Percentiles rank a stretch among this genome's conserved stretches.
These are phyloP conservation scores for Zygosaccharomyces siamensis DNA, from an alignment of 805 yeast genomes.

Conservation along the genomic window DNA sequence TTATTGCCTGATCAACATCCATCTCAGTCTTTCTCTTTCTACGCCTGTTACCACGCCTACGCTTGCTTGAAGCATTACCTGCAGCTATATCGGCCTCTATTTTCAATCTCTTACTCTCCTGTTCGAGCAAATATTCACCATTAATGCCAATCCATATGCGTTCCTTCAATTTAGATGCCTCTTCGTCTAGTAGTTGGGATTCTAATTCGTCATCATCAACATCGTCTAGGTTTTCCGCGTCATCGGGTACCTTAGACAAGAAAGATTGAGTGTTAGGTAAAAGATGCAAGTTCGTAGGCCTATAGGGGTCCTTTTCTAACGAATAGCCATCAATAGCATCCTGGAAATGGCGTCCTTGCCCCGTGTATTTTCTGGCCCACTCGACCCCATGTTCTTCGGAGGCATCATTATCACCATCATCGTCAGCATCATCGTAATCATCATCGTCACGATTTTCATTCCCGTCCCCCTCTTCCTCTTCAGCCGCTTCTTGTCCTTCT, in stretches of 20 bases:
- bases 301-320: conserved; percentile 40
- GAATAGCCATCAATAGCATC: conserved; percentile 34
- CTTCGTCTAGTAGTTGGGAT: conserved; percentile 54
- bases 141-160: conserved; percentile 87
- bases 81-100: conserved; percentile 81
- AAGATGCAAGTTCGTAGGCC: conserved; percentile 51
- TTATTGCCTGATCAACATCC: conserved; percentile 21
- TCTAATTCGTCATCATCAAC: conserved; percentile 81
- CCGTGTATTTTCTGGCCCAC: conserved; percentile 9
- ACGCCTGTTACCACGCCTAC: conserved; percentile 37
- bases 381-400: conserved; percentile 4
- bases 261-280: conserved; percentile 57
- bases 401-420: neutral
- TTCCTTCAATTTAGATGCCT: conserved; percentile 70
- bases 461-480: conserved; percentile 11
- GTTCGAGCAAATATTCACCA: conserved; percentile 78
- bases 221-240: conserved; percentile 61
- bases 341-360: conserved; percentile 20
- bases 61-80: conserved; percentile 62
- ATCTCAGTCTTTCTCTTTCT: conserved; percentile 19
- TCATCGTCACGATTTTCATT: conserved; percentile 15
- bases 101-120: conserved; percentile 78
- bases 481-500: conserved; percentile 13
- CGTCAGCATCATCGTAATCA: conserved; percentile 6
- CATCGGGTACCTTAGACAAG: conserved; percentile 50